These are phyloP conservation scores for Pestalotiopsis sp. DNA, from an alignment of 2,329 filamentous ascomycete genomes.

Conservation along the genomic window DNA sequence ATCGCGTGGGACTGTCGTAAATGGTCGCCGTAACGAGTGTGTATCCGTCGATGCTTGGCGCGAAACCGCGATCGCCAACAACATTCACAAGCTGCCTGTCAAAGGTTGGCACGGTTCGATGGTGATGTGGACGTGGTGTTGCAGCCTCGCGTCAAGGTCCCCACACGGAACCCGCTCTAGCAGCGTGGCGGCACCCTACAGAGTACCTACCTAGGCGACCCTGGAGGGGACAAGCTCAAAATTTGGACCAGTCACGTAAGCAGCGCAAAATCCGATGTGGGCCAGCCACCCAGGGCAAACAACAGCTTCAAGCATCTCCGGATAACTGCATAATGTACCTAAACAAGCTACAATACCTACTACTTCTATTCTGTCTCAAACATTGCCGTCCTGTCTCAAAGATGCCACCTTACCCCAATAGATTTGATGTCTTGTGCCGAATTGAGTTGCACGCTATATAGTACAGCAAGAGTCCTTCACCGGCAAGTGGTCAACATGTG, in stretches of 20 bases:
- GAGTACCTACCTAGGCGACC: too few relatives aligned
- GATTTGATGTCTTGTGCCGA: too few relatives aligned
- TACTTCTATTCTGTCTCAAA: too few relatives aligned
- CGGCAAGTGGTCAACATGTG: too few relatives aligned
- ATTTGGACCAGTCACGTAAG: not conserved
- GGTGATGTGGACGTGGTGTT: not conserved
- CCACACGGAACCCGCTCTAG: not conserved
- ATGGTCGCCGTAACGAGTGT: not conserved
- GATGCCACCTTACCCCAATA: too few relatives aligned
- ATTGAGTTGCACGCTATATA: too few relatives aligned
- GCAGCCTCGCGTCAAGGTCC: not conserved
- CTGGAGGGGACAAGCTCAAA: not conserved
- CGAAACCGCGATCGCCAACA: not conserved
- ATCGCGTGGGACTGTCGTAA: not conserved
- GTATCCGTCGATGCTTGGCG: not conserved
- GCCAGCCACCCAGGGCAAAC: not conserved
- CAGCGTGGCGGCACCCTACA: not conserved
- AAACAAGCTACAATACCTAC: too few relatives aligned
- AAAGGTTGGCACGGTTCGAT: not conserved
- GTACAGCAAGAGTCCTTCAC: too few relatives aligned
- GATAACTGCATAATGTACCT: not conserved
- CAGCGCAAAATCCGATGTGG: not conserved
- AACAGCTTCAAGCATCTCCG: not conserved
- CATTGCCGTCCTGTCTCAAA: too few relatives aligned
- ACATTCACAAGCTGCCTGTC: not conserved